Evolutionary conservation across 306 rosid genomes (phyloP).

Genomic region (Sindora glabra): DNA sequence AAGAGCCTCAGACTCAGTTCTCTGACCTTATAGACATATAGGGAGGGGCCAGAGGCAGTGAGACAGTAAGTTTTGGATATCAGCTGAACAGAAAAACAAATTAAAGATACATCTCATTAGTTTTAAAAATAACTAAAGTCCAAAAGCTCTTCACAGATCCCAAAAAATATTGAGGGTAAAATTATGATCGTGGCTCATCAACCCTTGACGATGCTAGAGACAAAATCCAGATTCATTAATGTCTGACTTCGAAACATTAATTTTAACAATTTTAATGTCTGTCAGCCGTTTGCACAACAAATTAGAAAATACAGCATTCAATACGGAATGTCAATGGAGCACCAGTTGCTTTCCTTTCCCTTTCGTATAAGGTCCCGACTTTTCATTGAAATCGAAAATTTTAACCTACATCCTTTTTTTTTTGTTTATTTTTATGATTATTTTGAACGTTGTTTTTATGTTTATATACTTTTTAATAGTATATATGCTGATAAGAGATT

Average conservation of each 20-base stretch:
- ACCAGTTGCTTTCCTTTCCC: background rate
- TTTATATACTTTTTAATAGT: too few species aligned
- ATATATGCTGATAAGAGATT: too few species aligned
- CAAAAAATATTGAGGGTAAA: slow-evolving; percentile 13
- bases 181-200: background rate
- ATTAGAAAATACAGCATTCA: too few species aligned
- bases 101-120: slow-evolving; percentile 19
- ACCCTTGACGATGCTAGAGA: background rate
- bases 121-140: slow-evolving; percentile 5
- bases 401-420: too few species aligned
- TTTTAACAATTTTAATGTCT: background rate
- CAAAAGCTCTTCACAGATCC: slow-evolving; percentile 38
- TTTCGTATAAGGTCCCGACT: too few species aligned
- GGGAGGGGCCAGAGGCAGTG: slow-evolving; percentile 18
- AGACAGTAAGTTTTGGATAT: slow-evolving; percentile 21
- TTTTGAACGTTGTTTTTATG: too few species aligned
- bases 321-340: background rate
- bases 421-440: too few species aligned
- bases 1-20: slow-evolving; percentile 35
- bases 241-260: background rate
- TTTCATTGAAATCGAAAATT: too few species aligned
- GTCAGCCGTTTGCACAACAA: background rate
- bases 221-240: background rate
- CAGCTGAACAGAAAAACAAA: slow-evolving; percentile 49
- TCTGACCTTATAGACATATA: slow-evolving; percentile 13